A percentile compares a stretch with the other conserved stretches of the same genome.
These are phyloP conservation scores for Eucalyptus regnans DNA, from an alignment of 345 rosid genomes.

Conservation along the genomic window DNA sequence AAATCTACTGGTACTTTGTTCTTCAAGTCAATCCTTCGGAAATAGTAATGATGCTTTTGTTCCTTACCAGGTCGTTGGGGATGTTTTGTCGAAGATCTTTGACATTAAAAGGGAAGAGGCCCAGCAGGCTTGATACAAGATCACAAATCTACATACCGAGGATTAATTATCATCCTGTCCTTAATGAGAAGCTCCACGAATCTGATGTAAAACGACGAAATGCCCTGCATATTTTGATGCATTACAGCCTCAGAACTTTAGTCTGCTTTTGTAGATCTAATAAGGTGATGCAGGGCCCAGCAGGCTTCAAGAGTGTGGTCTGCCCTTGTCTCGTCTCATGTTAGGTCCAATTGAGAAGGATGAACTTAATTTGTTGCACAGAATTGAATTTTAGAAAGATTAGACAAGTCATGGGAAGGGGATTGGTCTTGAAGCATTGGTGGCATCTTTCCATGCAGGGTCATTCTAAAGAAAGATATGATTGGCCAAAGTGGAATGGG, in stretches of 20 bases:
- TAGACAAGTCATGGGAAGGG: background rate
- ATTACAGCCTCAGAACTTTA: background rate
- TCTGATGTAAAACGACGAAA: background rate
- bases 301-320: background rate
- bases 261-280: background rate
- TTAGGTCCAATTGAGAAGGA: background rate
- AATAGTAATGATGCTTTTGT: background rate
- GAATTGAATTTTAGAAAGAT: background rate
- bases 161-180: background rate
- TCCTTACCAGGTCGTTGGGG: constrained; percentile 56
- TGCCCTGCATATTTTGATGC: background rate
- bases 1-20: background rate
- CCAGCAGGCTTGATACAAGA: constrained; percentile 21
- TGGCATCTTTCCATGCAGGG: background rate
- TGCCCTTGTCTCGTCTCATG: background rate
- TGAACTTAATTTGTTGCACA: background rate
- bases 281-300: too few species aligned
- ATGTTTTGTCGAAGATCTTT: constrained; percentile 58
- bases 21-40: background rate
- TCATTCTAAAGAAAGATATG: background rate
- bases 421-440: background rate
- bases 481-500: background rate
- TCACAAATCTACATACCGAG: background rate
- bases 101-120: constrained; percentile 63
- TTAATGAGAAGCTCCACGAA: background rate